These are phyloP conservation scores for Ophiostoma triangulosporum DNA, from an alignment of 2,329 filamentous ascomycete species.

Conservation along the genomic window DNA sequence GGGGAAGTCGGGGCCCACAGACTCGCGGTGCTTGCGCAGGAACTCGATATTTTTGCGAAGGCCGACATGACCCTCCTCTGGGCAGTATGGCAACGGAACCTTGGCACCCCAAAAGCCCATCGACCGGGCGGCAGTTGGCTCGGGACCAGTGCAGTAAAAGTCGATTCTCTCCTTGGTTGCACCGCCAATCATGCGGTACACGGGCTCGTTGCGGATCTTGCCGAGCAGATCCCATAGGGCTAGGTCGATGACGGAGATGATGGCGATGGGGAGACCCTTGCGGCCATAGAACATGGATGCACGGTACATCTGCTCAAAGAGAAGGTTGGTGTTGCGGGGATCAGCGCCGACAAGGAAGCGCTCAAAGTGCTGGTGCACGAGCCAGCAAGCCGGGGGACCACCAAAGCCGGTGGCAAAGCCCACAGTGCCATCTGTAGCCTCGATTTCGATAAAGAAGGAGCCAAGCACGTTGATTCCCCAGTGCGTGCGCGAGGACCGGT, in stretches of 20 bases:
- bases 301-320: constrained; percentile 96
- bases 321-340: constrained; percentile 76
- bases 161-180: constrained; percentile 71
- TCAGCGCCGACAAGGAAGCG: constrained; percentile 82
- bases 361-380: constrained; percentile 86
- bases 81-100: constrained; percentile 78
- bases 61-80: constrained; percentile 71
- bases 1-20: constrained; percentile 79
- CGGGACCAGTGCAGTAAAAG: constrained; percentile 91
- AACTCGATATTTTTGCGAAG: constrained; percentile 84
- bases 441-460: constrained; percentile 82
- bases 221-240: constrained; percentile 86
- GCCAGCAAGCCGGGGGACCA: constrained; percentile 85
- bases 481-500: constrained; percentile 73
- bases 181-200: constrained; percentile 88
- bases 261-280: constrained; percentile 77
- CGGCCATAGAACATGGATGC: constrained; percentile 93
- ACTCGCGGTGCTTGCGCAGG: constrained; percentile 68
- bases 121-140: constrained; percentile 62
- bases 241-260: constrained; percentile 89
- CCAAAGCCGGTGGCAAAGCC: constrained; percentile 92
- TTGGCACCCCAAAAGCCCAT: constrained; percentile 91
- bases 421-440: constrained; percentile 79
- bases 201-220: constrained; percentile 82
- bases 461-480: constrained; percentile 95